Base-by-base conservation (phyloP, 176 grass and related monocot genomes). In the Tillandsia fasciculata region DNA sequence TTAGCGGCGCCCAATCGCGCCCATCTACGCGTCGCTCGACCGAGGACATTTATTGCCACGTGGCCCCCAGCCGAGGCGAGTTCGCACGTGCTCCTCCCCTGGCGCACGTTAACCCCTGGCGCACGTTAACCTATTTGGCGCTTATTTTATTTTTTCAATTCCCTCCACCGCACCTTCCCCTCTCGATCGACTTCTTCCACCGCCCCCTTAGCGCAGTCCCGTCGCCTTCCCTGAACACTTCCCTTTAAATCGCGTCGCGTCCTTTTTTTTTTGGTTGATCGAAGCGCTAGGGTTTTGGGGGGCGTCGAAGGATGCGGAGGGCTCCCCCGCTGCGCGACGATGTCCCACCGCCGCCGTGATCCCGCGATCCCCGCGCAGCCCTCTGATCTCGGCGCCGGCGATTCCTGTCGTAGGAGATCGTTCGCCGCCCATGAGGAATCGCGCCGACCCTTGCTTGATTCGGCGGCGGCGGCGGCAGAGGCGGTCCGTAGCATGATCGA, bases 371-470 rank as follows among this genome's bases (percentile, higher is more conserved):
- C 29, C 42, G 18, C 48, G 17, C 13, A 8, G 11, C 72, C n/a
- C 14, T 59, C 54, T 15, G 3, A 59, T 59, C 54, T 5, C 54
- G 17, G 7, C 20, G 14, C 7, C 20, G 12, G 54, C n/a, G n/a
- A 18, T n/a, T 59, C 20, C 7, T 18, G 12, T n/a, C 54, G 54
- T 59, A 14, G 54, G 12, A 18, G 54, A 14, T 59, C 5, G 54
- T n/a, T 1, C 20, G 5, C 20, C 54, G n/a, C 54, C n/a, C 14
- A 17, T 8, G 53, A 69, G 24, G 75, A 77, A 18, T 65, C 29
- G 17, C 52, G 75, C 17, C 65, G 22, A 8, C 75, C 75, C 8
- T 69, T 77, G 20, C 47, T 77, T 11, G 68, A 28, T 2, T 71
- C 29, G 12, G 49, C 52, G 26, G 51, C 65, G 49, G 33, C 33